Evolutionary conservation across 2,329 filamentous ascomycete species (phyloP).

Genomic region (Dactylella cylindrospora): DNA sequence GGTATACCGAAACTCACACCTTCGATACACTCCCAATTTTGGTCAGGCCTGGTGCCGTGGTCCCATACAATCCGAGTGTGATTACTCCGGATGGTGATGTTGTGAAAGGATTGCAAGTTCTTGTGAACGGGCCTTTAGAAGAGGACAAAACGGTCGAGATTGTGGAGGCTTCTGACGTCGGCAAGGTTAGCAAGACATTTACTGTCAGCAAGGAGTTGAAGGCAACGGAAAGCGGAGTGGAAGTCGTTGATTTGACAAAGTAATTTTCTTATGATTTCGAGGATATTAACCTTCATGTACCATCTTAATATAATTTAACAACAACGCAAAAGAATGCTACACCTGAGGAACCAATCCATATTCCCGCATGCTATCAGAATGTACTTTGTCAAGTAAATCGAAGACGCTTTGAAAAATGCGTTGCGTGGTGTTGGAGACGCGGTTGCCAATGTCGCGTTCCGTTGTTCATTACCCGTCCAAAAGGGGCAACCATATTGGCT

Average conservation of each 20-base stretch:
- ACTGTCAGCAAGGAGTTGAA: conserved; percentile 23
- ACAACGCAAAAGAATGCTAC: too few species aligned
- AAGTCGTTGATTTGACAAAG: conserved; percentile 21
- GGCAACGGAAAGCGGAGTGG: conserved; percentile 7
- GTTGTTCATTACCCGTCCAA: too few species aligned
- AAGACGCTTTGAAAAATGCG: too few species aligned
- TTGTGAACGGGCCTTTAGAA: conserved; percentile 35
- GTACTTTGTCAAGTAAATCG: too few species aligned
- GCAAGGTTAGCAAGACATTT: conserved; percentile 25
- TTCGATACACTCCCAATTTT: conserved; percentile 64
- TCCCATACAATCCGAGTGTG: conserved; percentile 27
- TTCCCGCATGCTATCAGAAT: too few species aligned
- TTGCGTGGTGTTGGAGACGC: too few species aligned
- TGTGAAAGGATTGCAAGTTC: conserved; percentile 25
- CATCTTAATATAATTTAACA: too few species aligned
- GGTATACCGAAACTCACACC: conserved; percentile 63
- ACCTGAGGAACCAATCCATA: too few species aligned
- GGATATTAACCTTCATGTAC: too few species aligned
- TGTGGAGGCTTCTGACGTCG: conserved; percentile 20
- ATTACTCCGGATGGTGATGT: conserved; percentile 28
- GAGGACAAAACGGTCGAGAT: conserved; percentile 21
- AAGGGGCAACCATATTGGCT: too few species aligned
- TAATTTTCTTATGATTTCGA: too few species aligned
- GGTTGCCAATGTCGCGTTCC: too few species aligned
- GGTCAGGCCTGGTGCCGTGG: conserved; percentile 59